Evolutionary conservation across 2,329 filamentous ascomycete species (phyloP), one percentile per base, ranked within the genome.

Genomic region (Dothiorella sarmentorum): DNA sequence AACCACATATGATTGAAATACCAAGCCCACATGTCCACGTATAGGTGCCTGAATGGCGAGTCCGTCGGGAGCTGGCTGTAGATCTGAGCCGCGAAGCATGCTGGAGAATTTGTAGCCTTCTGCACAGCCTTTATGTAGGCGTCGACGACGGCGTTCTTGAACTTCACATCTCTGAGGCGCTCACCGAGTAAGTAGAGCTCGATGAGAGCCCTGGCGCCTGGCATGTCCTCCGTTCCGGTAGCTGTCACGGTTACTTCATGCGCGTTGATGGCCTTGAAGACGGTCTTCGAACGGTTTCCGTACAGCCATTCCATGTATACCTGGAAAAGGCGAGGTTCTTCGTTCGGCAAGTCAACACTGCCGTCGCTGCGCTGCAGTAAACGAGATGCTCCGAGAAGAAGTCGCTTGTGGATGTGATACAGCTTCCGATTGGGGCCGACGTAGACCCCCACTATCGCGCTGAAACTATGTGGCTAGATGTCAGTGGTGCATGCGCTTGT

Each of bases 71-170:
- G 31, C 5, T 18, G 7, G 15, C 24, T 24, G 22, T 40, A 58
- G 24, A 58, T 27, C 31, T 17, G 17, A 4, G 4, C n/a, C 3
- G 40, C 53, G 2, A 56, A 13, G n/a, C 35, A 20, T 1, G 15
- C 35, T 2, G 33, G 24, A 20, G 53, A 53, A 11, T n/a, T 5
- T 6, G 2, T 24, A 56, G 62, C 13, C 15, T 60, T 60, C 10
- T 13, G 18, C 24, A 31, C 9, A 22, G 31, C 20, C 1, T 56
- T 43, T 7, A 69, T 56, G 5, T 68, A 29, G 1, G 60, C 61
- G 13, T 65, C 60, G 20, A 69, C 45, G 2, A 66, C 58, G 2
- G 59, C 60, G 40, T 71, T 69, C 20, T 60, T 63, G 60, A 68
- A 69, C 3, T 43, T 49, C 22, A 64, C 61, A 37, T 71, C 68